Conservation (phyloP, 768 basidiomycete genomes). For the Phlebiopsis flavidoalba region DNA sequence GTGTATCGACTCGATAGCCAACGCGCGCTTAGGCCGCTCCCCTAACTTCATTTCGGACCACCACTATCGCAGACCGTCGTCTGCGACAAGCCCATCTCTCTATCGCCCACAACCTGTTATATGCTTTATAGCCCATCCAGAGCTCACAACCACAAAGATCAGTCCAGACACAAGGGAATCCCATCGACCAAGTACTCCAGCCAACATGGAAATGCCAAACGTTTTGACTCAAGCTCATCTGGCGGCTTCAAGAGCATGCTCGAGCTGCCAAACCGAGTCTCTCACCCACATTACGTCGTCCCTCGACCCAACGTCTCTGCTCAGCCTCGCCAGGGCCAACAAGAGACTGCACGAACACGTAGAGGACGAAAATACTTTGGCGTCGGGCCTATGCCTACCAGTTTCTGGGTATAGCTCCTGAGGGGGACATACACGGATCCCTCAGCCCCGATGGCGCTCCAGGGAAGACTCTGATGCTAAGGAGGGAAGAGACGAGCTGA, state of each 20-base stretch:
- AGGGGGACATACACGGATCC: conserved; percentile 42
- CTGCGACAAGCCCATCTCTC: conserved; percentile 17
- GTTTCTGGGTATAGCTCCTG: conserved; percentile 62
- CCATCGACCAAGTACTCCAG: conserved; percentile 24
- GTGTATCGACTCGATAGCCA: no score
- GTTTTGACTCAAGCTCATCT: conserved; percentile 19
- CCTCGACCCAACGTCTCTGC: conserved; percentile 59
- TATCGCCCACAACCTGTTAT: conserved; percentile 36
- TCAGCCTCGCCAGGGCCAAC: conserved; percentile 51
- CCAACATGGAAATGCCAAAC: conserved; percentile 48
- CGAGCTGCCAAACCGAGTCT: conserved; percentile 60
- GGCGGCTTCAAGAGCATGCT: conserved; percentile 30
- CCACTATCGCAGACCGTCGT: conserved; percentile 27
- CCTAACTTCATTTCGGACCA: conserved; percentile 13
- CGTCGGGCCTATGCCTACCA: conserved; percentile 65
- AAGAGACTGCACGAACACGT: conserved; percentile 55
- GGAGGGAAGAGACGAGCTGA: conserved; percentile 57
- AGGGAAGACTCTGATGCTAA: conserved; percentile 43
- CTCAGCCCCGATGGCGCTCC: conserved; percentile 20
- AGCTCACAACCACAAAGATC: conserved; percentile 33
- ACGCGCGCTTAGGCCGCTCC: neutral
- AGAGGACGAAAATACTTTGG: conserved; percentile 79
- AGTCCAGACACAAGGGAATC: conserved; percentile 24
- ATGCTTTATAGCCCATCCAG: conserved; percentile 59
- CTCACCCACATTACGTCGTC: conserved; percentile 74